Conservation (phyloP, 805 yeast species). For the Lachancea cidri region DNA sequence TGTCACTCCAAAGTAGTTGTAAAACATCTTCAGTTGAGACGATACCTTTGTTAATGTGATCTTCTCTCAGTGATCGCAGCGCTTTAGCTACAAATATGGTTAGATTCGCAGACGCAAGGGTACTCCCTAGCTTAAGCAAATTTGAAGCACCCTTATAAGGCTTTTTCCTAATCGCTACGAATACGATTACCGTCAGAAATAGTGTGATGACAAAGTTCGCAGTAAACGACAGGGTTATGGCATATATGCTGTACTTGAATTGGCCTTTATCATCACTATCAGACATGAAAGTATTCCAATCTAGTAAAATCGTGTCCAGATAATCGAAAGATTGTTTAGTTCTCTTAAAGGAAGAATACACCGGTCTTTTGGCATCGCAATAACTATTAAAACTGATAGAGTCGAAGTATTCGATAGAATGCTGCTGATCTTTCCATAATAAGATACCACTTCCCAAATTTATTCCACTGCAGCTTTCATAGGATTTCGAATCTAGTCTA, state of each 20-base stretch:
- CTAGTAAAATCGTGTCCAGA: constrained; percentile 31
- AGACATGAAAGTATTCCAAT: constrained; percentile 45
- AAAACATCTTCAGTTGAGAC: constrained; percentile 23
- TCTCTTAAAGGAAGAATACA: constrained; percentile 32
- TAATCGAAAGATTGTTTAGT: constrained; percentile 38
- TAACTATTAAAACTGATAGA: constrained; percentile 27
- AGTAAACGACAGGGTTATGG: constrained; percentile 57
- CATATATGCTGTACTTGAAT: constrained; percentile 53
- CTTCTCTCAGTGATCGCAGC: constrained; percentile 41
- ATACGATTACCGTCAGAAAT: constrained; percentile 56
- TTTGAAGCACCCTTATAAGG: constrained; percentile 42
- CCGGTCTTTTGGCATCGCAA: constrained; percentile 34
- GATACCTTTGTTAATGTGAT: constrained; percentile 38
- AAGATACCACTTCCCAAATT: constrained; percentile 33
- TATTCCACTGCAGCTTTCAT: constrained; percentile 31
- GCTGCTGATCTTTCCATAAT: constrained; percentile 16
- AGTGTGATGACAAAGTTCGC: constrained; percentile 61
- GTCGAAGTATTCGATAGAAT: constrained; percentile 14
- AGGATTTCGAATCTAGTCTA: constrained; percentile 8
- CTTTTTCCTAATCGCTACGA: constrained; percentile 59
- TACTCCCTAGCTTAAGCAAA: constrained; percentile 37
- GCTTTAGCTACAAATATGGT: constrained; percentile 45
- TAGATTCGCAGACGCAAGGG: constrained; percentile 51
- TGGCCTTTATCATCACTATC: constrained; percentile 36
- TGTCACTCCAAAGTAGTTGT: constrained; percentile 38